Percentiles rank a stretch among this genome's conserved stretches.
Conservation (phyloP, 495 filamentous ascomycete species). For the Aspergillus nanangensis region DNA sequence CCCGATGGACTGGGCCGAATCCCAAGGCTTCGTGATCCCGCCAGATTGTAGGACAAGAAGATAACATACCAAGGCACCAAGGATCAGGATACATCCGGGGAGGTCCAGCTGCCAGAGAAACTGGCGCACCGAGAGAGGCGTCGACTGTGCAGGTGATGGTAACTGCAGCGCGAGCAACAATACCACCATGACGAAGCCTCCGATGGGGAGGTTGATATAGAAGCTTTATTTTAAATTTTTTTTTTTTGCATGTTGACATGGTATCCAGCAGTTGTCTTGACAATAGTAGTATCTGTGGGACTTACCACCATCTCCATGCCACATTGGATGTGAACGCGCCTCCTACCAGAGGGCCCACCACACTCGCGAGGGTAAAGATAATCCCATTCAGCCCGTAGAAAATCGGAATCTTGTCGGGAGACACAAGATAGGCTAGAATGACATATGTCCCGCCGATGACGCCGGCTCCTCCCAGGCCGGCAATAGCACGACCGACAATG, state of each 20-base stretch:
- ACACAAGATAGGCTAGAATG: constrained; percentile 28
- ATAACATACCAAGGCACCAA: constrained; percentile 26
- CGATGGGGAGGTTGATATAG: constrained; percentile 52
- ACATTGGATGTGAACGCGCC: constrained; percentile 41
- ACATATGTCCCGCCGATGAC: constrained; percentile 23
- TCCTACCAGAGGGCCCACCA: constrained; percentile 44
- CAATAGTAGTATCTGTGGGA: too few relatives aligned
- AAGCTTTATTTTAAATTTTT: constrained; percentile 22
- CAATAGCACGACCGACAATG: not conserved
- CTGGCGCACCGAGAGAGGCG: constrained; percentile 19
- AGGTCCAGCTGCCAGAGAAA: constrained; percentile 29
- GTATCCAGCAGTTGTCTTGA: constrained; percentile 4
- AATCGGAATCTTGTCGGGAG: constrained; percentile 27
- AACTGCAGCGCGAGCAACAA: constrained; percentile 37
- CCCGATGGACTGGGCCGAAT: constrained; percentile 22
- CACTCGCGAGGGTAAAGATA: constrained; percentile 32
- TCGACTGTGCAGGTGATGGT: constrained; percentile 18
- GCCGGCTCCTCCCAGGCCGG: constrained; percentile 24
- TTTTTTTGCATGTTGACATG: not conserved
- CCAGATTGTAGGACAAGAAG: constrained; percentile 38
- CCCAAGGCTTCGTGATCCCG: constrained; percentile 29
- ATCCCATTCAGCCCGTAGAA: constrained; percentile 36
- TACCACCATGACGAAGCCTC: constrained; percentile 32
- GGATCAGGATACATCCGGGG: constrained; percentile 17
- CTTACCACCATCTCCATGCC: constrained; percentile 46